Percentiles rank a stretch among this genome's conserved stretches.
These are phyloP conservation scores for Cryomyces minteri DNA, from an alignment of 495 filamentous ascomycete species.

Conservation along the genomic window DNA sequence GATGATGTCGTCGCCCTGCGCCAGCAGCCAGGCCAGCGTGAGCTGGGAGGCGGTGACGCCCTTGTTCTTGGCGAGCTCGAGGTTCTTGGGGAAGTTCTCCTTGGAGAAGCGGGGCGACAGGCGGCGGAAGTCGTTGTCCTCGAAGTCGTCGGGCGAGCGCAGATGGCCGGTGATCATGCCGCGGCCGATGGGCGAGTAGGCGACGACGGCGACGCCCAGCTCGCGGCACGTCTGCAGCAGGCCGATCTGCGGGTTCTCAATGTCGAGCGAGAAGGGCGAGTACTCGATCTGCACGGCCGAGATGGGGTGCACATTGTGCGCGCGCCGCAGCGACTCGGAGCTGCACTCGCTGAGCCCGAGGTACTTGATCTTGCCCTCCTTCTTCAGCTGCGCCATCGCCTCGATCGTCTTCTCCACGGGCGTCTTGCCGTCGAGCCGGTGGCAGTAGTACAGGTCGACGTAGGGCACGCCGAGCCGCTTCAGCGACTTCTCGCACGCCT, in stretches of 20 bases:
- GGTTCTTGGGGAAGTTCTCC: conserved; percentile 38
- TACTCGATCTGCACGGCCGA: conserved; percentile 46
- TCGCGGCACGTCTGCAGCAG: conserved; percentile 38
- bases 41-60: conserved; percentile 29
- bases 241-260: conserved; percentile 28
- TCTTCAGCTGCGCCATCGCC: conserved; percentile 23
- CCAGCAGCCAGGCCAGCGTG: conserved; percentile 36
- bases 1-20: conserved; percentile 36
- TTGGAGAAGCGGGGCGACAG: conserved; percentile 23
- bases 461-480: conserved; percentile 9
- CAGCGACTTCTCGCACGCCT: conserved; percentile 8
- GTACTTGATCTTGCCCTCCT: conserved; percentile 39
- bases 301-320: conserved; percentile 39
- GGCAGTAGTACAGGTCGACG: conserved; percentile 35
- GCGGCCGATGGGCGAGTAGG: conserved; percentile 42
- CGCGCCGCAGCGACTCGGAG: conserved; percentile 36
- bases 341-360: conserved; percentile 39
- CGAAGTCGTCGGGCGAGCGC: conserved; percentile 26
- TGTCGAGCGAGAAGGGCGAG: conserved; percentile 36
- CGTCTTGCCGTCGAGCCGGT: conserved; percentile 32
- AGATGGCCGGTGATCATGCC: conserved; percentile 36
- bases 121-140: conserved; percentile 22
- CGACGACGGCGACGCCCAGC: conserved; percentile 40
- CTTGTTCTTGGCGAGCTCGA: conserved; percentile 30
- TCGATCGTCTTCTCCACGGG: conserved; percentile 47